Evolutionary conservation across 768 basidiomycete genomes (phyloP), one percentile per base, ranked within the genome.

Genomic region (Glaciozyma antarctica): DNA sequence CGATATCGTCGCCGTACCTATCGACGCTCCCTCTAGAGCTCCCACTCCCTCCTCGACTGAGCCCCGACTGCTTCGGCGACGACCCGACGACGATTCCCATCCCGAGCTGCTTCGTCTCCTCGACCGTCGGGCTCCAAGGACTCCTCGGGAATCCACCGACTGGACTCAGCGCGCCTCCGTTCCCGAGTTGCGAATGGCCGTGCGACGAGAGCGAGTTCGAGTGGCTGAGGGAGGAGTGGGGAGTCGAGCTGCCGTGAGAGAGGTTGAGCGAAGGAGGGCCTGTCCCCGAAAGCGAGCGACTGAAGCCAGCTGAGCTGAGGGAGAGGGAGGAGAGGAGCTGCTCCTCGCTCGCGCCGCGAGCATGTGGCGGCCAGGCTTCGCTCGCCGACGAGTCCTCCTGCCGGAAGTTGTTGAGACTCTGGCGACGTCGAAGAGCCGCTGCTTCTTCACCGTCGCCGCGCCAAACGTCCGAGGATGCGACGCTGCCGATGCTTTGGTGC

Each of bases 91-190:
- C 45, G 22, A 55, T n/a, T 15, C 64, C 58, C 47, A 60, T 48
- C 21, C 64, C 64, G 19, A 70, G 57, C 60, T 66, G 65, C 60
- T 70, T 66, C 57, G 62, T 64, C 61, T 70, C 69, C 41, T 64
- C 69, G 56, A 62, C 65, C 1, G 69, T 70, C 49, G 65, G 69
- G 54, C 69, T 70, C 69, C 69, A 70, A 2, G 69, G 69, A 28
- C 65, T 70, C 41, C 57, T 58, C 10, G 60, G 61, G 15, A 66
- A 56, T 2, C 49, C 52, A 28, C 49, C 48, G 21, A 61, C 69
- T 16, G 69, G 69, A 34, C 65, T 66, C 13, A 66, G 47, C 19
- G 34, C 54, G 8, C 47, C 62, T 17, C 58, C 52, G 52, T 15
- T 41, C 51, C 26, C 34, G 5, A 28, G 28, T 6, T 45, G 24